Evolutionary conservation across 2,329 filamentous ascomycete genomes (phyloP), one percentile per base, ranked within the genome.

Genomic region (Fusarium sp.): DNA sequence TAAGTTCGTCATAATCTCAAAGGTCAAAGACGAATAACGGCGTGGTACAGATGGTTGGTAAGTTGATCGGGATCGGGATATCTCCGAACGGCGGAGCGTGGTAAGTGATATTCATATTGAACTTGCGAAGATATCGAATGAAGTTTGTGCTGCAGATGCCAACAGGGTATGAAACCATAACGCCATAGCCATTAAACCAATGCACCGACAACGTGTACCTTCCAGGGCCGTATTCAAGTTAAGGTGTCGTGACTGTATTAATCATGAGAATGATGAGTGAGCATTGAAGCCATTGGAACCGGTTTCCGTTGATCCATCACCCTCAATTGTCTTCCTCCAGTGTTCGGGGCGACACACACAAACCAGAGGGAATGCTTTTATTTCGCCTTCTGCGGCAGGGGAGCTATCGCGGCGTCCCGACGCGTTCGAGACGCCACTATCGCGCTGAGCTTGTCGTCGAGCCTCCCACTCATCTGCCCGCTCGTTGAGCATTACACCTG

Each of bases 291-390:
- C 79, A 60, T 77, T 87, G 18, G 89, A 91, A 62, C 86, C 88
- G 15, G 88, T 87, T 78, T 92, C 91, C 8, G 90, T 92, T 34
- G 91, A 92, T 38, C 89, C 88, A 78, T 98, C 95, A 67, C 95
- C 94, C 74, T 98, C 96, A 77, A 98, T 97, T 5, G 96, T 98
- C 84, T 96, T 98, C 79, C 92, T 91, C 96, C 96, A 99, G 82
- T 98, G 95, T 79, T 98, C 94, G 32, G 96, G 96, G 38, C 98
- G 86, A 83, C 96, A 98, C 47, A 98, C 94, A 80, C 96, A 99
- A 56, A 99, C 96, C 72, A 99, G 88, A 50, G 96, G 96, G 87
- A 98, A 98, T 38, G 96, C 96, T 83, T 98, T 98, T 85, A 98
- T 96, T 81, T 98, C 96, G 68, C 94, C 94, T 15, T 79, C 76